Base-by-base conservation (phyloP, 2,329 filamentous ascomycete genomes). In the Torrubiellomyces zombiae region DNA sequence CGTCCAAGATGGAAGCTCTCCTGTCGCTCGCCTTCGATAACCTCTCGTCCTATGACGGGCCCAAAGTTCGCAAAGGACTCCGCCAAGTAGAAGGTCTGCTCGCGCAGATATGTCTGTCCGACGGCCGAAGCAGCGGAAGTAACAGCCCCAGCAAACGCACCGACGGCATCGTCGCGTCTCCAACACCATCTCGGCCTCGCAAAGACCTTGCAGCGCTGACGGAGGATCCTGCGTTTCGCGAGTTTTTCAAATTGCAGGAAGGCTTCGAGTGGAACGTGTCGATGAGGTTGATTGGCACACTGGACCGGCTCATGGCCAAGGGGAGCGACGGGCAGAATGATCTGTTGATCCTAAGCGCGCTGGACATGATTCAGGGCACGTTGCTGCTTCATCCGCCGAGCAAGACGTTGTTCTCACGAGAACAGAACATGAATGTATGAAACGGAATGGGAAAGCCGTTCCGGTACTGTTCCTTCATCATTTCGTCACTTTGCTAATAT, bases 241-340 rank as follows among this genome's bases (percentile, higher is more conserved):
- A 94, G 51, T 95, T 95, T 58, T 94, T 93, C 60, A 82, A 92
- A 48, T 51, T 95, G 36, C 89, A 98, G 50, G 85, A 95, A 45
- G 81, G 85, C 3, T 98, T 98, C 46, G 82, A 95, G 56, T 95
- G 83, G 79, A 98, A 98, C 55, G 81, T 95, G 28, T 76, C 82
- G 9, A 73, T 82, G 53, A 74, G 83, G 32, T 63, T 95, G 32
- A 75, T 93, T 32, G 72, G 75, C 26, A 91, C 81, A 28, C 68
- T 95, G 21, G 83, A 94, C 49, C 67, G 81, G 29, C 65, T 94
- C 24, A 65, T 94, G 42, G 82, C 81, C 21, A 82, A 82, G 56
- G 73, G 75, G 26, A 75, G 71, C 47, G 75, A 83, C 40, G 80
- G 78, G 20, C 74, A 81, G 36, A 89, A 86, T 44, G 83, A 95